Percentiles rank a stretch among this genome's conserved stretches.
Evolutionary conservation across 331 rosid species (phyloP).

Genomic region (Stylosanthes scabra): DNA sequence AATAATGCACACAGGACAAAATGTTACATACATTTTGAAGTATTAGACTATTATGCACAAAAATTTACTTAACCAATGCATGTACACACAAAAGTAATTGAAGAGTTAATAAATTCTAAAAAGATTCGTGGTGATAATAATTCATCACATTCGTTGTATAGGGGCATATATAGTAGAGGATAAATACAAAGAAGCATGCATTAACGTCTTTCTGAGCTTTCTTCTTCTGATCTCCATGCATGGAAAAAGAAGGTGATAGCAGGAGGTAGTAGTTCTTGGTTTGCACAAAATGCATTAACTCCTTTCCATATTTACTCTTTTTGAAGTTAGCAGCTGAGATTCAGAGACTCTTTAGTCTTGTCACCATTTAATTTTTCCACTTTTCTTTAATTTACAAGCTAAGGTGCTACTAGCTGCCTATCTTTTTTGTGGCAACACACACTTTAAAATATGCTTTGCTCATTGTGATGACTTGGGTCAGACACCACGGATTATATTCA

Average conservation of each 20-base stretch:
- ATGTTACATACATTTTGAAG: too few relatives aligned
- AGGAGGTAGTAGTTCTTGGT: not conserved
- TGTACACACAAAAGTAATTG: too few relatives aligned
- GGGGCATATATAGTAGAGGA: not conserved
- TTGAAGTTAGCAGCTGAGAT: conserved; percentile 50
- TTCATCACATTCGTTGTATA: not conserved
- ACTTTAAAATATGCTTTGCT: not conserved
- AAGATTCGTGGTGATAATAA: too few relatives aligned
- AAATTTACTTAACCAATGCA: too few relatives aligned
- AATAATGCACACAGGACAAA: too few relatives aligned
- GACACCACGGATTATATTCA: not conserved
- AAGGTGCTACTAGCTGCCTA: too few relatives aligned
- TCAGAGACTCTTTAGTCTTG: conserved; percentile 44
- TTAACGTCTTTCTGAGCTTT: conserved; percentile 15
- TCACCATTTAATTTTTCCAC: conserved; percentile 21
- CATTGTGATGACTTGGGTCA: not conserved
- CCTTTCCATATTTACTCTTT: conserved; percentile 3
- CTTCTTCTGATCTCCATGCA: not conserved
- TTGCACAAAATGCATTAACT: conserved; percentile 35
- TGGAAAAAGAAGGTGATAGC: not conserved
- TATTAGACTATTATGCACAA: too few relatives aligned
- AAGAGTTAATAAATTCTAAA: too few relatives aligned
- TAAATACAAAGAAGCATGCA: conserved; percentile 46
- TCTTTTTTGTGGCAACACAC: too few relatives aligned
- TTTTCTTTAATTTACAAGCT: not conserved